These are phyloP conservation scores for Calophaca sinica DNA, from an alignment of 306 rosid genomes.

Conservation along the genomic window DNA sequence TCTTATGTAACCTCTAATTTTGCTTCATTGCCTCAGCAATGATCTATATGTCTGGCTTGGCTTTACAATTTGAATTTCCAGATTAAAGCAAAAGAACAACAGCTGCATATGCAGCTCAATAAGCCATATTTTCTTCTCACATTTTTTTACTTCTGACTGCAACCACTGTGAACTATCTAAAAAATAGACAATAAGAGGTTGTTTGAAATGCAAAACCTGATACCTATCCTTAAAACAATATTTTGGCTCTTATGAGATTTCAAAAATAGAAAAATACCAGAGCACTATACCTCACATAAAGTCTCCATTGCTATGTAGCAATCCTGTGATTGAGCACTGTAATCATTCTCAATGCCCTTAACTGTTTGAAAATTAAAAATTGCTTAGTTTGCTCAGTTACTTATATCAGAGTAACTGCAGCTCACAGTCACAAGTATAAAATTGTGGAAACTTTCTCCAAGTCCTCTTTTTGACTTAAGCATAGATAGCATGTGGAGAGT, in stretches of 20 bases:
- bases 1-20: too few relatives aligned
- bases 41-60: too few relatives aligned
- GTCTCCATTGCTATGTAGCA: constrained; percentile 86
- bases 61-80: too few relatives aligned
- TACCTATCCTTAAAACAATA: constrained; percentile 19
- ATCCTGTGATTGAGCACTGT: constrained; percentile 74
- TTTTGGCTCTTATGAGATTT: background rate
- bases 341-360: constrained; percentile 78
- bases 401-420: constrained; percentile 17
- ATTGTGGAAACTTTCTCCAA: background rate
- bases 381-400: constrained; percentile 20
- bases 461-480: too few relatives aligned
- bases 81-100: too few relatives aligned
- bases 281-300: constrained; percentile 74
- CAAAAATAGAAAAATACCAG: constrained; percentile 24
- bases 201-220: constrained; percentile 74
- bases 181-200: constrained; percentile 92
- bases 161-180: constrained; percentile 93
- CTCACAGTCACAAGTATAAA: background rate
- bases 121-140: too few relatives aligned
- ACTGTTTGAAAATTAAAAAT: constrained; percentile 55
- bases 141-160: too few relatives aligned
- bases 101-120: too few relatives aligned
- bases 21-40: too few relatives aligned
- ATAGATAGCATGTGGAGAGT: too few relatives aligned